Conservation (phyloP, 306 rosid species). For the Abrus precatorius region DNA sequence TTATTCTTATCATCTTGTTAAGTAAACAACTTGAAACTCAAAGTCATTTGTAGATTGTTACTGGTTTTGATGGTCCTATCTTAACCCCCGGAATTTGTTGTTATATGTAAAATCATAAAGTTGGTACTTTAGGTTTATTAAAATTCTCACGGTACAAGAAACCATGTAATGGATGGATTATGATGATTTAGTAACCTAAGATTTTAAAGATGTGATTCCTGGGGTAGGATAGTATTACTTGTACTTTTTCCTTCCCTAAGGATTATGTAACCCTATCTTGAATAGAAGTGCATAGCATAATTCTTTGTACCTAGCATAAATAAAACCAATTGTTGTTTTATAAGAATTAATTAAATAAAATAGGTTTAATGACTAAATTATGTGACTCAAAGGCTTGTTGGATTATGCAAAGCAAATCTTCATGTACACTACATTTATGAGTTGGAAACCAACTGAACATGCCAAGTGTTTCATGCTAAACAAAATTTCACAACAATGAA, state of each 20-base stretch:
- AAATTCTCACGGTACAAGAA: constrained; percentile 5
- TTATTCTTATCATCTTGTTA: background rate
- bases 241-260: background rate
- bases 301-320: constrained; percentile 11
- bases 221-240: background rate
- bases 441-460: constrained; percentile 9
- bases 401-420: background rate
- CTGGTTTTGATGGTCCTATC: constrained; percentile 3
- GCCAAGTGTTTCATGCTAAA: constrained; percentile 11
- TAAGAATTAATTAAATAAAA: constrained; percentile 14
- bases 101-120: background rate
- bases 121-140: background rate
- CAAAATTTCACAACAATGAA: background rate
- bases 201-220: background rate
- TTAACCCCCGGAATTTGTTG: background rate
- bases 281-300: background rate
- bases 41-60: constrained; percentile 12
- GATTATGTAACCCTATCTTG: background rate
- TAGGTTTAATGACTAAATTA: background rate
- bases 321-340: background rate
- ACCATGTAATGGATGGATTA: constrained; percentile 5
- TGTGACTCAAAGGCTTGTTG: constrained; percentile 22
- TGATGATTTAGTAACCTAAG: constrained; percentile 23
- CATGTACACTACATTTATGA: background rate
- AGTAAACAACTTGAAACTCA: background rate